Base-by-base conservation (phyloP, 768 basidiomycete species). In the Royoungia palumana region DNA sequence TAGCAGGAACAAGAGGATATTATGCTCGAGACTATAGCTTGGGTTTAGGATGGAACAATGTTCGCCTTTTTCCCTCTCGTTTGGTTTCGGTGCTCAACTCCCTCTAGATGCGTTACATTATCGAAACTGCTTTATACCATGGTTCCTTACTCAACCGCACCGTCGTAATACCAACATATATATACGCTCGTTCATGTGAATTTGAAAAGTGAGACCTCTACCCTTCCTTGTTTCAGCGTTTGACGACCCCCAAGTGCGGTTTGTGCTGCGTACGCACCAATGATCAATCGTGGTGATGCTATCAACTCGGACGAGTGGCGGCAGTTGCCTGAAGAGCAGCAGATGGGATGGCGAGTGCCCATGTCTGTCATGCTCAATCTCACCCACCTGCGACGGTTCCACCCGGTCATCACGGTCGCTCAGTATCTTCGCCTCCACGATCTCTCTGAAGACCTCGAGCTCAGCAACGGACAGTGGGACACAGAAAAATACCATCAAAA, bases 11-110 rank as follows among this genome's bases (percentile, higher is more conserved):
- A 2, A 60, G 69, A 38, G 75, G 75, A 4, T 77, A 64, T 46
- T 76, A 73, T 53, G 66, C 67, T 19, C 68, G 76, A 27, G 75
- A 77, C 44, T 77, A 61, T 52, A 75, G 69, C 41, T 59, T 75
- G 47, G 68, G 66, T 4, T 57, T 77, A 6, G 76, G 75, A 17
- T 77, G 75, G 74, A 77, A 78, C 55, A 77, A 77, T 38, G 74
- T 76, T 27, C 49, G 74, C 36, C 10, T 35, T 25, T 12, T 19
- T 44, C 11, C 14, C n/a, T 32, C 14, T 25, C 22, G 9, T 8
- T 22, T 6, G 44, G 30, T 34, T 45, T 41, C 3, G 21, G 24
- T 27, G 21, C 54, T 50, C 32, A 58, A 20, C 19, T 11, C 14
- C 24, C 21, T 36, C 28, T 35, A 75, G 75, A 67, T 77, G 67